phyloP scores from a whole-genome alignment of 2,329 filamentous ascomycete genomes.

The Salinomyces thailandicus region DNA sequence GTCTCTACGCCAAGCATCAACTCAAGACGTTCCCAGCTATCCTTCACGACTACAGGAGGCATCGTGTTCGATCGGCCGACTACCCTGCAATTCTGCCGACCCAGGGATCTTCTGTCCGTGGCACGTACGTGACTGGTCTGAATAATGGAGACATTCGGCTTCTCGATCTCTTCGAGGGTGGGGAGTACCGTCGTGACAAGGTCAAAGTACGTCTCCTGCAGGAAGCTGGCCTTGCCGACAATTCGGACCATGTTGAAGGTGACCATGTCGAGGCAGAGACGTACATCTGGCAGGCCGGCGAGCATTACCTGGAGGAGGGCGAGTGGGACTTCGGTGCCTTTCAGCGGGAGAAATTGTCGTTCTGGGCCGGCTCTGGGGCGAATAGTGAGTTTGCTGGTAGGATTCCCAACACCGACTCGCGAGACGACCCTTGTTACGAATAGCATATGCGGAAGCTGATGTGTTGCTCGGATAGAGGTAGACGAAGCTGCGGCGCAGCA shows the following conservation, averaged over 20 bases:
- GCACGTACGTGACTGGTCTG: conserved; percentile 66
- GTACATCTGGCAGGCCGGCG: conserved; percentile 43
- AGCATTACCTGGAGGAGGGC: conserved; percentile 49
- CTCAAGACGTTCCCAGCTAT: conserved; percentile 64
- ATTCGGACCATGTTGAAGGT: conserved; percentile 25
- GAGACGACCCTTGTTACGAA: conserved; percentile 1
- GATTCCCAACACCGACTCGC: conserved; percentile 22
- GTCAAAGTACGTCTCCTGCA: conserved; percentile 33
- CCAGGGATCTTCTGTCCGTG: conserved; percentile 47
- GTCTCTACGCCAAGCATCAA: conserved; percentile 34
- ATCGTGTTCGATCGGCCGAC: conserved; percentile 57
- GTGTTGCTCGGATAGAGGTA: conserved; percentile 27
- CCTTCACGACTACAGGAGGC: conserved; percentile 61
- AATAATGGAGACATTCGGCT: conserved; percentile 64
- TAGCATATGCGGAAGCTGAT: conserved; percentile 2
- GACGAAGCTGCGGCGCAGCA: conserved; percentile 33
- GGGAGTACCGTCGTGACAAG: conserved; percentile 51
- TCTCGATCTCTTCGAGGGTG: conserved; percentile 74
- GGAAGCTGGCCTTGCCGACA: conserved; percentile 17
- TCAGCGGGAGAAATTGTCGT: conserved; percentile 58
- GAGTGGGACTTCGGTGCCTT: conserved; percentile 91
- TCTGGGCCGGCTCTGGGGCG: conserved; percentile 44
- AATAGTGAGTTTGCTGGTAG: conserved; percentile 38
- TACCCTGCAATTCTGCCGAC: conserved; percentile 66
- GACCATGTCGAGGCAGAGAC: conserved; percentile 36